Evolutionary conservation across 495 filamentous ascomycete genomes (phyloP).

Genomic region (Evernia prunastri): DNA sequence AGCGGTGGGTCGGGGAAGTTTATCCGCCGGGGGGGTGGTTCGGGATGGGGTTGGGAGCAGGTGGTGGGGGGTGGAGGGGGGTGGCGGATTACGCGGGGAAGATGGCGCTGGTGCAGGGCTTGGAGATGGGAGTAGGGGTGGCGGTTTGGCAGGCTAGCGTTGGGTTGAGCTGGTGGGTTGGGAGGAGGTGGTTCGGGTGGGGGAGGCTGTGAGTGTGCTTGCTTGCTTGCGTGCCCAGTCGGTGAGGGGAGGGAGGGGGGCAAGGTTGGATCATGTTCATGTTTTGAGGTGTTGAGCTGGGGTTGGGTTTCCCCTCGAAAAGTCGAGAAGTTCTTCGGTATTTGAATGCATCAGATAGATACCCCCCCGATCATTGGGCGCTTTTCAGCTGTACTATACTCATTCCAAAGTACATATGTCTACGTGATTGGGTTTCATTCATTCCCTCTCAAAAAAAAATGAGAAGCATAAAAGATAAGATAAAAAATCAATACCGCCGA

Average conservation of each 20-base stretch:
- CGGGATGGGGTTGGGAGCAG: constrained; percentile 31
- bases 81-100: constrained; percentile 39
- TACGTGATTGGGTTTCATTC: not conserved
- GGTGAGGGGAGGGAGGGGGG: too few species aligned
- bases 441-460: too few species aligned
- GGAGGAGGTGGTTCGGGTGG: constrained; percentile 43
- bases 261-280: too few species aligned
- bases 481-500: constrained; percentile 12
- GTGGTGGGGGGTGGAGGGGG: constrained; percentile 36
- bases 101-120: constrained; percentile 40
- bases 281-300: too few species aligned
- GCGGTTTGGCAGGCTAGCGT: constrained; percentile 42
- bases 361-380: not conserved
- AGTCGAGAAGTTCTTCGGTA: too few species aligned
- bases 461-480: not conserved
- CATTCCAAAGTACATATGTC: not conserved
- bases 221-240: too few species aligned
- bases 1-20: constrained; percentile 31
- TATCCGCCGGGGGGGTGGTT: constrained; percentile 37
- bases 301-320: too few species aligned
- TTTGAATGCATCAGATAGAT: constrained; percentile 11
- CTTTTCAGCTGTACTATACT: not conserved
- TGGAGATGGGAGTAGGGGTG: constrained; percentile 41
- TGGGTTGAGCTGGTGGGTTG: constrained; percentile 40
- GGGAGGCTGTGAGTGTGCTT: constrained; percentile 36